phyloP scores from a whole-genome alignment of 257 asterid species.

The Leptodermis oblonga region DNA sequence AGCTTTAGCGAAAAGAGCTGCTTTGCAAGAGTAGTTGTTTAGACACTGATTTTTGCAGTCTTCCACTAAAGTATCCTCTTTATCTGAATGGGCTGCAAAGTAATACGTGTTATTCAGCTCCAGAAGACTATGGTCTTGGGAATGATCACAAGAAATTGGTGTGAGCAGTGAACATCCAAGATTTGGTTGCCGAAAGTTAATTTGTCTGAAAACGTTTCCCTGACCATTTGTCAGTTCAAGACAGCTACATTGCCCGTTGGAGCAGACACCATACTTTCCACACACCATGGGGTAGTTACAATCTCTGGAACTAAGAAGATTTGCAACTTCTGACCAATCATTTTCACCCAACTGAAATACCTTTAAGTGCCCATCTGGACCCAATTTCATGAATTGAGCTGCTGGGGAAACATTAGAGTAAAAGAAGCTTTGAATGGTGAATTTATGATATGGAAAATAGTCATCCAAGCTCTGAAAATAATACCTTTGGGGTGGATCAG shows the following conservation, averaged over 20 bases:
- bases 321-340: background rate
- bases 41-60: slow-evolving; percentile 21
- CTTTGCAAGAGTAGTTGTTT: slow-evolving; percentile 23
- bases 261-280: no score
- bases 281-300: slow-evolving; percentile 15
- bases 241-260: no score
- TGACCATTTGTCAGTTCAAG: no score
- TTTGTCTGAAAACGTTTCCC: no score
- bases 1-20: slow-evolving; percentile 11
- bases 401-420: background rate
- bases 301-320: background rate
- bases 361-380: slow-evolving; percentile 14
- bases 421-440: no score
- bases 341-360: background rate
- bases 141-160: slow-evolving; percentile 17
- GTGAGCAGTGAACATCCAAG: slow-evolving; percentile 11
- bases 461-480: background rate
- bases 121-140: slow-evolving; percentile 11
- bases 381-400: background rate
- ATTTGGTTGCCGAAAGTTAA: no score
- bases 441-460: no score
- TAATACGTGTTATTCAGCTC: slow-evolving; percentile 6
- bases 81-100: background rate
- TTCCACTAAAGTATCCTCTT: no score
- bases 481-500: slow-evolving; percentile 19